These are phyloP conservation scores for Sarcocystis neurona DNA, from an alignment of 169 alveolate genomes.

Conservation along the genomic window DNA sequence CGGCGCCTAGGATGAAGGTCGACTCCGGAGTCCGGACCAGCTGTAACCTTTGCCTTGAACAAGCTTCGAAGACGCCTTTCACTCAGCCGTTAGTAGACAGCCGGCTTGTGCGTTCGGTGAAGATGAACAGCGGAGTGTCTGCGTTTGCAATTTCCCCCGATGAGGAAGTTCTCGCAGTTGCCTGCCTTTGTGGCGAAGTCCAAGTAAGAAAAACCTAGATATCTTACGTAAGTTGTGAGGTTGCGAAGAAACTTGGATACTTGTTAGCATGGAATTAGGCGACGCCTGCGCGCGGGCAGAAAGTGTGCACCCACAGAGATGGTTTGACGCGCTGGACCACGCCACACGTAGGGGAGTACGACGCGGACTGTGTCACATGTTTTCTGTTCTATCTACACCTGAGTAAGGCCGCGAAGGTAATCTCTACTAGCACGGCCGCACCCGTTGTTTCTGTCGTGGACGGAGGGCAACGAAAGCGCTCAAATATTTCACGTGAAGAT, in stretches of 20 bases:
- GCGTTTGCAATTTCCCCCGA: conserved; percentile 51
- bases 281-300: neutral
- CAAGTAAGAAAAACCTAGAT: conserved; percentile 5
- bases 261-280: neutral
- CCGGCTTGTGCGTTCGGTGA: neutral
- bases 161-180: conserved; percentile 25
- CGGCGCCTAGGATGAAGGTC: neutral
- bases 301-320: no score
- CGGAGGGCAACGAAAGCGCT: no score
- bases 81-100: neutral
- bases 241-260: neutral
- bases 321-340: no score
- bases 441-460: no score
- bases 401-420: no score
- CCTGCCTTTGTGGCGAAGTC: conserved; percentile 44
- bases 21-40: neutral
- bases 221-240: no score
- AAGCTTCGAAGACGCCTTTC: no score
- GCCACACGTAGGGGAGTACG: no score
- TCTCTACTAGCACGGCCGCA: no score
- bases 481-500: no score
- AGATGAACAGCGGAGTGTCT: conserved; percentile 34
- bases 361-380: no score
- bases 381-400: no score
- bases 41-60: neutral